Conservation (phyloP, 2,329 filamentous ascomycete species). For the Fusarium domesticum region DNA sequence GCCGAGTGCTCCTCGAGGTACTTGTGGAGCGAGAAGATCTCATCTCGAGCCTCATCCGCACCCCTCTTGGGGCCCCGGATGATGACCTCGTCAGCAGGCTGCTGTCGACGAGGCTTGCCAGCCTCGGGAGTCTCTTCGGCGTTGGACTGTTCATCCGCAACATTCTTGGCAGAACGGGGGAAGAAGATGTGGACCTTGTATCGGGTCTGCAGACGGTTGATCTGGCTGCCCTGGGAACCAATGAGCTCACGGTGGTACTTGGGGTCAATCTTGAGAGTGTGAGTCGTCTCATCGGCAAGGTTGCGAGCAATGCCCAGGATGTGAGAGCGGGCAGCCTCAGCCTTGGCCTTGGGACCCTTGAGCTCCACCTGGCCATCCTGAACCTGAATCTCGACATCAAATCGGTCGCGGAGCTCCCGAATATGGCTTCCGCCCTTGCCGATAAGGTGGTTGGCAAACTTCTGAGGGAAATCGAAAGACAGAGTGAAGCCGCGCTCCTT, state of each 20-base stretch:
- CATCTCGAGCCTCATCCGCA: slow-evolving; percentile 86
- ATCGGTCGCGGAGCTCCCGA: slow-evolving; percentile 62
- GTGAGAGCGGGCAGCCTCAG: slow-evolving; percentile 78
- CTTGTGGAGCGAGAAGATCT: slow-evolving; percentile 83
- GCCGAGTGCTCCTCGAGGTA: slow-evolving; percentile 87
- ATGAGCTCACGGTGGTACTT: slow-evolving; percentile 95
- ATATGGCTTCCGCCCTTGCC: slow-evolving; percentile 67
- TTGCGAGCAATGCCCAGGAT: slow-evolving; percentile 77
- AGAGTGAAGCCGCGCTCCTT: slow-evolving; percentile 86
- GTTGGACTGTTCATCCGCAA: slow-evolving; percentile 66
- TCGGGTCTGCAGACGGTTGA: slow-evolving; percentile 86
- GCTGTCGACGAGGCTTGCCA: slow-evolving; percentile 64
- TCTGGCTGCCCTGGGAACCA: slow-evolving; percentile 79
- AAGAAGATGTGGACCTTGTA: slow-evolving; percentile 97
- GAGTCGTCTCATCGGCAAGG: slow-evolving; percentile 86
- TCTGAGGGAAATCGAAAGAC: slow-evolving; percentile 90
- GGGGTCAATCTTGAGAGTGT: slow-evolving; percentile 84
- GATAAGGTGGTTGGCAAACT: slow-evolving; percentile 83
- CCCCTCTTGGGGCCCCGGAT: slow-evolving; percentile 90
- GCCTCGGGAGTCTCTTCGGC: slow-evolving; percentile 67
- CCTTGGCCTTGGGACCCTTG: slow-evolving; percentile 93
- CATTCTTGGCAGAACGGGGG: slow-evolving; percentile 62
- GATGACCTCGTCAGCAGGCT: slow-evolving; percentile 83
- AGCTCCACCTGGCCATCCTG: slow-evolving; percentile 93
- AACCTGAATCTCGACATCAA: slow-evolving; percentile 77